Evolutionary conservation across 78 protist genomes (phyloP).

Genomic region (Diacronema lutheri): DNA sequence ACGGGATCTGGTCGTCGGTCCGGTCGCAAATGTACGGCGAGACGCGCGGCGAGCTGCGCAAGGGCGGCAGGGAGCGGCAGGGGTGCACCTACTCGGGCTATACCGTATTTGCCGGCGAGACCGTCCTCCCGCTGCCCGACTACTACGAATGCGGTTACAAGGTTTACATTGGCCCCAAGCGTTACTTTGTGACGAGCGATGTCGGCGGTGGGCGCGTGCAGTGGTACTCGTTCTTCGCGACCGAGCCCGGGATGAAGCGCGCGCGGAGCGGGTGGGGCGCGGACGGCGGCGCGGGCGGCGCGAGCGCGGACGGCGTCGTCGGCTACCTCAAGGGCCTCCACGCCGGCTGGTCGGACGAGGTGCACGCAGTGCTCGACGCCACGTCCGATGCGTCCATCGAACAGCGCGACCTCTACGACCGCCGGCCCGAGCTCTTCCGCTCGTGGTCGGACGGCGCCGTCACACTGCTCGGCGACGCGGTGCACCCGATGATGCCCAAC

Average conservation of each 20-base stretch:
- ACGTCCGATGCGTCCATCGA: slow-evolving; percentile 4
- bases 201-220: slow-evolving; percentile 28
- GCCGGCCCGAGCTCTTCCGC: background rate
- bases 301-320: background rate
- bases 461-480: slow-evolving; percentile 16
- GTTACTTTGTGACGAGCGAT: slow-evolving; percentile 23
- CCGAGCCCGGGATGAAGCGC: background rate
- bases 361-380: background rate
- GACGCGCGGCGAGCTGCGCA: background rate
- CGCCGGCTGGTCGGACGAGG: slow-evolving; percentile 15
- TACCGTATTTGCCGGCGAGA: slow-evolving; percentile 26
- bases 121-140: background rate
- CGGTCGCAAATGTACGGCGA: slow-evolving; percentile 14
- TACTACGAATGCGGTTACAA: slow-evolving; percentile 26
- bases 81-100: slow-evolving; percentile 30
- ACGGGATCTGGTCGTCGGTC: slow-evolving; percentile 41
- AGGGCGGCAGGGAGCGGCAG: background rate
- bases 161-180: slow-evolving; percentile 21
- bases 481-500: slow-evolving; percentile 34
- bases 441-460: background rate
- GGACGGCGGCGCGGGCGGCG: background rate
- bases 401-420: slow-evolving; percentile 32
- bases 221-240: slow-evolving; percentile 14
- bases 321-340: background rate
- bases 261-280: background rate